Percentiles rank a stretch among this genome's conserved stretches.
Conservation (phyloP, 2,329 filamentous ascomycete species). For the Epichloe gansuensis region DNA sequence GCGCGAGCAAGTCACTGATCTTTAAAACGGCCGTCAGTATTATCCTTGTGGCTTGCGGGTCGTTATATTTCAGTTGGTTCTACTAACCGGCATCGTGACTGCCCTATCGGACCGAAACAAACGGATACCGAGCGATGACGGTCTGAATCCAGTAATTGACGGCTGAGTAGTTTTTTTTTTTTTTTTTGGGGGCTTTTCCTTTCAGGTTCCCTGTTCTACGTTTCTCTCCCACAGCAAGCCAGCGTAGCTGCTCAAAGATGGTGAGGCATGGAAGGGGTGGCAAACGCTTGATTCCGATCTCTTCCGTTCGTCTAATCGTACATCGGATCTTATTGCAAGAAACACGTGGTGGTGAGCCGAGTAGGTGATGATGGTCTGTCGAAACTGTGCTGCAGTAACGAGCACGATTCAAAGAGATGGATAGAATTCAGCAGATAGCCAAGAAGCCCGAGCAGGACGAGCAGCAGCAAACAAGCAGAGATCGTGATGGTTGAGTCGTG, state of each 20-base stretch:
- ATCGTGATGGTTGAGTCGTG: background rate
- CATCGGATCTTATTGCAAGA: background rate
- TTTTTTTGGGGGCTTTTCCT: too few relatives aligned
- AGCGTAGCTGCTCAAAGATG: conserved; percentile 1
- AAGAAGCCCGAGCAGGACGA: background rate
- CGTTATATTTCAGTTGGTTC: background rate
- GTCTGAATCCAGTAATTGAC: background rate
- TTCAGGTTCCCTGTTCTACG: background rate
- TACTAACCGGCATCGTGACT: conserved; percentile 20
- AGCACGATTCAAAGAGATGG: background rate
- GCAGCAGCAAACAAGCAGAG: background rate
- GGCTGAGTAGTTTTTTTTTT: background rate
- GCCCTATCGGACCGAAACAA: background rate
- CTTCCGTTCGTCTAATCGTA: background rate
- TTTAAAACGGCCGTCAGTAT: conserved; percentile 5
- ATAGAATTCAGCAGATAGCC: background rate
- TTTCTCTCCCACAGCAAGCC: background rate
- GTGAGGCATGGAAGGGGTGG: conserved; percentile 1
- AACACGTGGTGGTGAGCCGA: background rate
- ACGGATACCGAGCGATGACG: background rate
- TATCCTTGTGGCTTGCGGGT: background rate
- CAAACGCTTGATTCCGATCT: background rate
- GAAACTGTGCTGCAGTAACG: background rate
- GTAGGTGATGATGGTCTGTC: background rate
- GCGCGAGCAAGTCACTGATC: conserved; percentile 32